phyloP scores from a whole-genome alignment of 2,329 filamentous ascomycete genomes.

The Beauveria asiatica region DNA sequence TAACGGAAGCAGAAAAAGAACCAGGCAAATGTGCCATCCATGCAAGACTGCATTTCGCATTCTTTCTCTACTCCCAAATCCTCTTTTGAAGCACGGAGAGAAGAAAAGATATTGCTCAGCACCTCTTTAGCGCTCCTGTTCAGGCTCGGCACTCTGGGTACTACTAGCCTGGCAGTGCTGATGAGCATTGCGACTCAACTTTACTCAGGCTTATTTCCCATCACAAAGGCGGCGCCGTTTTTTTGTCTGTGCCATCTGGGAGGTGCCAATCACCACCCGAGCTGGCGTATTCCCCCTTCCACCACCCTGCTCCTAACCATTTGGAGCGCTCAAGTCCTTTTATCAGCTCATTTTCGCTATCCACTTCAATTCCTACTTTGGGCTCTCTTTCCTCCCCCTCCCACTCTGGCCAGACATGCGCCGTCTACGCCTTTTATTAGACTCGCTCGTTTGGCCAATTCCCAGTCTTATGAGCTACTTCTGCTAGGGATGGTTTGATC shows the following conservation, averaged over 20 bases:
- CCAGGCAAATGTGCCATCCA: slow-evolving; percentile 5
- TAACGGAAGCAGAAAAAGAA: slow-evolving; percentile 8
- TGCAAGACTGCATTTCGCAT: not conserved
- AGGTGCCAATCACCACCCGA: slow-evolving; percentile 6
- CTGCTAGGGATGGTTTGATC: not conserved
- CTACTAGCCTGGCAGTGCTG: slow-evolving; percentile 3
- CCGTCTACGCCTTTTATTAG: not conserved
- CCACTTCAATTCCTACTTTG: slow-evolving; percentile 10
- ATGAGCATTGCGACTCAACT: slow-evolving; percentile 2
- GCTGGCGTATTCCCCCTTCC: slow-evolving; percentile 7
- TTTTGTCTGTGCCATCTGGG: slow-evolving; percentile 1
- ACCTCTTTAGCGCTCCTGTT: not conserved
- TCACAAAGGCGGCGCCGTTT: slow-evolving; percentile 2
- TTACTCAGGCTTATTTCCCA: slow-evolving; percentile 8
- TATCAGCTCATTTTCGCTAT: slow-evolving; percentile 12
- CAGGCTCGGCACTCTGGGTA: slow-evolving; percentile 12
- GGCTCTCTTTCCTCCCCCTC: slow-evolving; percentile 1
- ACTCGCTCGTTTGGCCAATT: not conserved
- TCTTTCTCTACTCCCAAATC: not conserved
- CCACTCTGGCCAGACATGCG: not conserved
- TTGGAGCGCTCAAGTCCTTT: slow-evolving; percentile 5
- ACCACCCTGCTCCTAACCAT: slow-evolving; percentile 6
- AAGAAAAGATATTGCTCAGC: not conserved
- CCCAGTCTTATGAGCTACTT: not conserved
- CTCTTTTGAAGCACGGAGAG: not conserved